Conservation (phyloP, 2,329 filamentous ascomycete genomes). For the Cadophora sp. region DNA sequence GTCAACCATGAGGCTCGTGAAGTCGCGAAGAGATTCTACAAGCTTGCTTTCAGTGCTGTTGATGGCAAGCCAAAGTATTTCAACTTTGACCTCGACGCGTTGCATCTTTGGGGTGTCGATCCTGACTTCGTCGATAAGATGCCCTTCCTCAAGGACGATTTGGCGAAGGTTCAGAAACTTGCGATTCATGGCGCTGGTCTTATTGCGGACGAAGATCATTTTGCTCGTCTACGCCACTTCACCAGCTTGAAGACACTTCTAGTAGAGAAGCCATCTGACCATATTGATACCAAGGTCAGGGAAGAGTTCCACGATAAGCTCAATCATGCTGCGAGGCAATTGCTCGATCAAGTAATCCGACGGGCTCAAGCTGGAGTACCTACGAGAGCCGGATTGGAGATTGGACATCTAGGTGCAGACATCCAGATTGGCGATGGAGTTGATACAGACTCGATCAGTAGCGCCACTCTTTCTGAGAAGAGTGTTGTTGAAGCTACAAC, state of each 20-base stretch:
- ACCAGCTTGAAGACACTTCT: neutral
- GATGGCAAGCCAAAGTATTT: slow-evolving; percentile 7
- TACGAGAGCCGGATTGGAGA: too few relatives aligned
- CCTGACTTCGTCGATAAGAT: neutral
- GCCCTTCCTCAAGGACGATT: neutral
- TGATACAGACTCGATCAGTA: neutral
- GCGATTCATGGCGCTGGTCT: slow-evolving; percentile 7
- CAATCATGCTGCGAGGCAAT: neutral
- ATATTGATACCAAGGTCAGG: too few relatives aligned
- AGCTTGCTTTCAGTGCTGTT: neutral
- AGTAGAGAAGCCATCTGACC: neutral
- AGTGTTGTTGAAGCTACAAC: neutral
- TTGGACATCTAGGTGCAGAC: neutral
- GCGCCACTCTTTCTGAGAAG: neutral
- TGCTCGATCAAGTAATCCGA: neutral
- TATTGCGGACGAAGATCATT: neutral
- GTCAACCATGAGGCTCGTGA: slow-evolving; percentile 16
- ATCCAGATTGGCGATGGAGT: neutral
- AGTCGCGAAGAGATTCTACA: slow-evolving; percentile 10
- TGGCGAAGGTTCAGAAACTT: neutral
- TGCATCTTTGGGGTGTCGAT: slow-evolving; percentile 5
- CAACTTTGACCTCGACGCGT: neutral
- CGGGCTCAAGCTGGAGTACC: neutral
- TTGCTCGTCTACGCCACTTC: neutral
- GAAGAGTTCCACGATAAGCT: neutral